phyloP scores from a whole-genome alignment of 371 early-diverging fungal species.

The Mucor velutinosus region DNA sequence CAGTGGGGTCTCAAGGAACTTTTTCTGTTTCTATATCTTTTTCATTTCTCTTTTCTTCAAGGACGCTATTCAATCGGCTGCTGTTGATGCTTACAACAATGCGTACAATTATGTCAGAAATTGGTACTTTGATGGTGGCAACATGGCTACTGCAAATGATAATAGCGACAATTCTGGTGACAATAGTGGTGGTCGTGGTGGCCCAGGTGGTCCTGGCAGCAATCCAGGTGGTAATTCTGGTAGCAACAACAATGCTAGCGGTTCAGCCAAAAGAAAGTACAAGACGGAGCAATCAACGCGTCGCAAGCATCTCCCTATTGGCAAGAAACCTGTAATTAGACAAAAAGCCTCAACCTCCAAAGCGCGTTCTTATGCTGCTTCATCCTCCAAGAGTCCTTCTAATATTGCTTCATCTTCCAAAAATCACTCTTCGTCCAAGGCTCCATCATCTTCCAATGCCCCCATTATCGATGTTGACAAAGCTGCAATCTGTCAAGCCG shows the following conservation, averaged over 20 bases:
- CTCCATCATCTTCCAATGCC: not conserved
- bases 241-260: not conserved
- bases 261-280: not conserved
- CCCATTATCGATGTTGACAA: not conserved
- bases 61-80: not conserved
- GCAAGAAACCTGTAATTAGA: not conserved
- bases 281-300: not conserved
- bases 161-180: not conserved
- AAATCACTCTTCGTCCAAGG: too few species aligned
- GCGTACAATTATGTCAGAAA: not conserved
- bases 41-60: not conserved
- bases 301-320: not conserved
- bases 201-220: not conserved
- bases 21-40: not conserved
- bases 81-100: not conserved
- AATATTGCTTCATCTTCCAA: not conserved
- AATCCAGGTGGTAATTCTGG: not conserved
- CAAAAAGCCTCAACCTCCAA: not conserved
- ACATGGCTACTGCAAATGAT: not conserved
- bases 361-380: not conserved
- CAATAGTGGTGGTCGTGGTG: not conserved
- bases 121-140: too few species aligned
- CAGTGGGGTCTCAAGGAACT: not conserved
- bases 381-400: too few species aligned
- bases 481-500: not conserved